phyloP scores from a whole-genome alignment of 2,329 filamentous ascomycete genomes.

The Diaporthe amygdali region DNA sequence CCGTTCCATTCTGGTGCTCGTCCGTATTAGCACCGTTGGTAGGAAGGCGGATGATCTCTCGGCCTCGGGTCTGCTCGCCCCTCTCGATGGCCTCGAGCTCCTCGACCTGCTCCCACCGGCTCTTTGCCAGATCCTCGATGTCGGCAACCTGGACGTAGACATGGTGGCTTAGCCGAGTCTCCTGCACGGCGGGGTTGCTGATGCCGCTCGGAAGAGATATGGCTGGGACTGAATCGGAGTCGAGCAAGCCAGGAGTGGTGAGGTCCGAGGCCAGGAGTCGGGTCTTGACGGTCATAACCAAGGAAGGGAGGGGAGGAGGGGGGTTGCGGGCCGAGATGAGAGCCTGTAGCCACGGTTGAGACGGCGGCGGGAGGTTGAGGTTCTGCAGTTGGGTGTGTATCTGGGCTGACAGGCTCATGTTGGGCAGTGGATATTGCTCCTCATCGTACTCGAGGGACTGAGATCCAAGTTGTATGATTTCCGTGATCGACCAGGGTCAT shows the following conservation, averaged over 20 bases:
- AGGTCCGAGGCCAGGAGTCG: constrained; percentile 83
- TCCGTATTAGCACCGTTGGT: constrained; percentile 48
- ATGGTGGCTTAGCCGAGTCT: constrained; percentile 62
- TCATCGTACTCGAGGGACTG: not conserved
- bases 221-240: constrained; percentile 41
- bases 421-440: not conserved
- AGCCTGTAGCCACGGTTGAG: constrained; percentile 64
- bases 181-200: constrained; percentile 57
- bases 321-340: constrained; percentile 63
- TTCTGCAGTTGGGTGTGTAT: constrained; percentile 55
- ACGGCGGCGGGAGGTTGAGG: constrained; percentile 59
- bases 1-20: constrained; percentile 44
- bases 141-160: constrained; percentile 84
- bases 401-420: constrained; percentile 51
- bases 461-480: not conserved
- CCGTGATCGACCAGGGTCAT: not conserved
- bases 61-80: constrained; percentile 75
- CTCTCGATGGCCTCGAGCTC: constrained; percentile 75
- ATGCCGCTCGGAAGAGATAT: constrained; percentile 64
- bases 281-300: constrained; percentile 80
- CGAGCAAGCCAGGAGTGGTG: constrained; percentile 60
- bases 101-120: constrained; percentile 87
- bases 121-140: constrained; percentile 80
- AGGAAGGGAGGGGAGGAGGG: constrained; percentile 68
- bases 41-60: constrained; percentile 79